Evolutionary conservation across 139 green algal genomes (phyloP).

Genomic region (Chlorella sp.): DNA sequence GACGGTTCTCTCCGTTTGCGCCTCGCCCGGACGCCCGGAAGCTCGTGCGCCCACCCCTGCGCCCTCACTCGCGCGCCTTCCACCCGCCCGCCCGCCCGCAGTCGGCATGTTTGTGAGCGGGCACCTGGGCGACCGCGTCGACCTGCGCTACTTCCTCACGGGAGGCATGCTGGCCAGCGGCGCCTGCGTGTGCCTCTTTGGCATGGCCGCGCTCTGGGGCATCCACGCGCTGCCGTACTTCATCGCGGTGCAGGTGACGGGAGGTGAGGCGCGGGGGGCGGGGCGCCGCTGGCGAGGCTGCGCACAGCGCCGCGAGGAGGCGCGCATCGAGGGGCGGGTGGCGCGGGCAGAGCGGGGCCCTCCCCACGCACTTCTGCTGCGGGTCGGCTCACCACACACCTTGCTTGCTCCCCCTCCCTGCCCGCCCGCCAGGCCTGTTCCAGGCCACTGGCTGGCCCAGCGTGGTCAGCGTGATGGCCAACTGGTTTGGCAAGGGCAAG

Average conservation of each 20-base stretch:
- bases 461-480: slow-evolving; percentile 92
- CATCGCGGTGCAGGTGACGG: slow-evolving; percentile 64
- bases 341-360: too few species aligned
- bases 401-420: background rate
- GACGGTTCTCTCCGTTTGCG: too few species aligned
- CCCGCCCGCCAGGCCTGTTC: slow-evolving; percentile 69
- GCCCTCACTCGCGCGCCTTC: too few species aligned
- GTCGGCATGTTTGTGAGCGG: slow-evolving; percentile 93
- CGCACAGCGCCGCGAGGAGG: background rate
- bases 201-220: slow-evolving; percentile 83
- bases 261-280: slow-evolving; percentile 18
- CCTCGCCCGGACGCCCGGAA: too few species aligned
- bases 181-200: slow-evolving; percentile 74
- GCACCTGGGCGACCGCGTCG: slow-evolving; percentile 85
- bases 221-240: slow-evolving; percentile 89
- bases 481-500: slow-evolving; percentile 95
- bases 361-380: background rate
- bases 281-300: background rate
- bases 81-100: background rate
- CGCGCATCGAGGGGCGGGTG: background rate
- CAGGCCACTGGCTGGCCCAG: slow-evolving; percentile 93
- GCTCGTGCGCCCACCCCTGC: too few species aligned
- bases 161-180: slow-evolving; percentile 88
- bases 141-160: slow-evolving; percentile 90
- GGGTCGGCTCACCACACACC: background rate